Conservation (phyloP, 2,329 filamentous ascomycete species). For the Colletotrichum sp. region DNA sequence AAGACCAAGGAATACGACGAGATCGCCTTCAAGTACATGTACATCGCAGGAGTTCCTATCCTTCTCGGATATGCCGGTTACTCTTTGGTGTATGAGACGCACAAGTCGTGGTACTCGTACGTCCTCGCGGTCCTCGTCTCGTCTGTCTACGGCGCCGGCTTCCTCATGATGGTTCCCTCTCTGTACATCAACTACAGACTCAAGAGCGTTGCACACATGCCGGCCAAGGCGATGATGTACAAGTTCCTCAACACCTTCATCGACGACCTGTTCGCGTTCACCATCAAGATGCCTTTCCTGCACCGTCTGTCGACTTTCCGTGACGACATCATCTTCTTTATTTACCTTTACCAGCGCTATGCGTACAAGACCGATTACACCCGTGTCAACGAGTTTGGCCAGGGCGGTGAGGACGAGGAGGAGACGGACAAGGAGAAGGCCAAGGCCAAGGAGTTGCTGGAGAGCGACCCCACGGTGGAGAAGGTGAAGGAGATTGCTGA, state of each 20-base stretch:
- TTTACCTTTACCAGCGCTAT: constrained; percentile 95
- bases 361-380: constrained; percentile 91
- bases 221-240: constrained; percentile 94
- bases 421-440: constrained; percentile 46
- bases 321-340: constrained; percentile 97
- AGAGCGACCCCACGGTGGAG: constrained; percentile 40
- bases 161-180: constrained; percentile 98
- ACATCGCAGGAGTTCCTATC: constrained; percentile 87
- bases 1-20: constrained; percentile 99
- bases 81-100: constrained; percentile 88
- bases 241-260: constrained; percentile 99
- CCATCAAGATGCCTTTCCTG: constrained; percentile 97
- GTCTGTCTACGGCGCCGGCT: constrained; percentile 96
- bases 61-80: constrained; percentile 89
- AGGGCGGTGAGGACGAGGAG: constrained; percentile 90
- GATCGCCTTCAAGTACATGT: constrained; percentile 97
- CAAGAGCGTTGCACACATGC: constrained; percentile 96
- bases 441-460: constrained; percentile 33
- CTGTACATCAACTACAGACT: constrained; percentile 99
- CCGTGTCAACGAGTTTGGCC: constrained; percentile 96
- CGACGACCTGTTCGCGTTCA: constrained; percentile 97
- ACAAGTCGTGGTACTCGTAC: constrained; percentile 99
- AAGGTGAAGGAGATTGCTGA: constrained; percentile 27
- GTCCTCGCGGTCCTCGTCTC: constrained; percentile 94
- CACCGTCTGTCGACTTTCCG: constrained; percentile 91